These are phyloP conservation scores for Monosiga brevicollis DNA, from an alignment of 78 protist genomes.

Conservation along the genomic window DNA sequence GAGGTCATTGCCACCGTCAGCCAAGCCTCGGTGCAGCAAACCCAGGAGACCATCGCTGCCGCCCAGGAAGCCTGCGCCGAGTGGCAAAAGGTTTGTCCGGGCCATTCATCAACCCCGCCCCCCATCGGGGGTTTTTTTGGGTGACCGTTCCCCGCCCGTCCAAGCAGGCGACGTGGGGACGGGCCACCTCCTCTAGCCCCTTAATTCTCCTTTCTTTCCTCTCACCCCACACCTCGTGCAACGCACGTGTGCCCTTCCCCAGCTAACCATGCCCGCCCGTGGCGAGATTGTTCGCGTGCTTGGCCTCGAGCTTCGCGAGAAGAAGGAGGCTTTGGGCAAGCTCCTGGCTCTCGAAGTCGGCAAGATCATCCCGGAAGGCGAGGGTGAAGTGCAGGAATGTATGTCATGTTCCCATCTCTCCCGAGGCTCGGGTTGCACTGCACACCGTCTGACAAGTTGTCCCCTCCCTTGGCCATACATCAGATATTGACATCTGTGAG, in stretches of 20 bases:
- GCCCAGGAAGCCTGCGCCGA: not conserved
- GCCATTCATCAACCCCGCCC: not conserved
- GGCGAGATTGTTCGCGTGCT: slow-evolving; percentile 81
- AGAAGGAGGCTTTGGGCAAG: slow-evolving; percentile 49
- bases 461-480: too few relatives aligned
- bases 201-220: not conserved
- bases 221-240: too few relatives aligned
- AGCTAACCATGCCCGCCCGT: slow-evolving; percentile 68
- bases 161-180: not conserved
- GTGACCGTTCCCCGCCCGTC: not conserved
- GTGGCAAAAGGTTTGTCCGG: not conserved
- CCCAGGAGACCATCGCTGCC: not conserved
- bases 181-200: not conserved
- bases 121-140: not conserved
- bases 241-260: not conserved
- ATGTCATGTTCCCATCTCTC: too few relatives aligned
- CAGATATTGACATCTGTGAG: slow-evolving; percentile 84
- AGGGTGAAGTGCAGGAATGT: slow-evolving; percentile 85
- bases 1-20: not conserved
- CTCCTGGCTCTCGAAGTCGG: slow-evolving; percentile 79
- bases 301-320: slow-evolving; percentile 54
- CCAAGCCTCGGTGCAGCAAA: not conserved
- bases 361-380: slow-evolving; percentile 76
- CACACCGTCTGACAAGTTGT: too few relatives aligned
- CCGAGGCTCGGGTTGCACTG: too few relatives aligned